Conservation (phyloP, 352 stramenopile species). For the Pythium oligandrum region DNA sequence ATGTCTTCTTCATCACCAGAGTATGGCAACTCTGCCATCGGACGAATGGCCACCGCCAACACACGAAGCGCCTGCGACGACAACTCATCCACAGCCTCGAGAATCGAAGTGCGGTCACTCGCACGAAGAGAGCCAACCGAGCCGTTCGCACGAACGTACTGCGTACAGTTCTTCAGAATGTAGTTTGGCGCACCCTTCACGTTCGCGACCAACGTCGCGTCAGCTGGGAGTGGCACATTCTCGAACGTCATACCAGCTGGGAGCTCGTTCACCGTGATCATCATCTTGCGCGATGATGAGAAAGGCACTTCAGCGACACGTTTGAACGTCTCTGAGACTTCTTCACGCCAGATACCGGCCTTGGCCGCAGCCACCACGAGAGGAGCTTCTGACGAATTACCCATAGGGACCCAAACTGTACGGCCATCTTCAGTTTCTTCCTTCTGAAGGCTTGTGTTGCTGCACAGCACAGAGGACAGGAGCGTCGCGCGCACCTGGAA, state of each 20-base stretch:
- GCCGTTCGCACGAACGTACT: constrained; percentile 41
- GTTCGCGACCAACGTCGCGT: constrained; percentile 43
- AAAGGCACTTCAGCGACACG: constrained; percentile 90
- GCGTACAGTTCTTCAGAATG: constrained; percentile 50
- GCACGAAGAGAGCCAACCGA: constrained; percentile 31
- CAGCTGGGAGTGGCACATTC: constrained; percentile 29
- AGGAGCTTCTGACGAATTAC: constrained; percentile 65
- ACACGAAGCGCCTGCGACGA: constrained; percentile 78
- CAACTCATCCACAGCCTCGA: constrained; percentile 50
- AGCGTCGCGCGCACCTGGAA: constrained; percentile 39
- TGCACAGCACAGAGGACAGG: constrained; percentile 56
- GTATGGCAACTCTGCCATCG: constrained; percentile 38
- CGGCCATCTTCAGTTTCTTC: constrained; percentile 36
- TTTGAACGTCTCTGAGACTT: constrained; percentile 42
- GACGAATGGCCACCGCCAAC: constrained; percentile 86
- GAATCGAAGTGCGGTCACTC: constrained; percentile 27
- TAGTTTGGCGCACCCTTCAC: constrained; percentile 72
- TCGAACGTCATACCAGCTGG: constrained; percentile 28
- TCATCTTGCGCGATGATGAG: constrained; percentile 92
- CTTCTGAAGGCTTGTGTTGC: constrained; percentile 61
- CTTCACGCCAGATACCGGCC: constrained; percentile 47
- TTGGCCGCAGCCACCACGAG: constrained; percentile 63
- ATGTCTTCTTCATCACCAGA: constrained; percentile 43
- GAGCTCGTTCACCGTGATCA: constrained; percentile 77
- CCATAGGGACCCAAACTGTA: constrained; percentile 48